Evolutionary conservation across 164 flowering plant genomes (phyloP), one percentile per base, ranked within the genome.

Genomic region (Berberis thunbergii): DNA sequence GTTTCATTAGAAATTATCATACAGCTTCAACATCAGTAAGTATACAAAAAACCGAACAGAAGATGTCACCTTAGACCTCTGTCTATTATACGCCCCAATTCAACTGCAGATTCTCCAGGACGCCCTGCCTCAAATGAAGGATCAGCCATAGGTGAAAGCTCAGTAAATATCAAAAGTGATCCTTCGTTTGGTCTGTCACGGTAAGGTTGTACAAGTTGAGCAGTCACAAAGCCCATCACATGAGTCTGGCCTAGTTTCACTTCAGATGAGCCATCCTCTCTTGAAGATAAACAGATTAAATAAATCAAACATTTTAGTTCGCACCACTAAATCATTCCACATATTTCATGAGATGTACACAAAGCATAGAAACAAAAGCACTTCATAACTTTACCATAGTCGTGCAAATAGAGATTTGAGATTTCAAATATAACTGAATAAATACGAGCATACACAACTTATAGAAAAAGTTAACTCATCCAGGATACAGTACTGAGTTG

Each of bases 101-200:
- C 99, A 42, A 94, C 85, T 2, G 99, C 88, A 69, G 70, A 83
- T 61, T 94, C 96, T 63, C 96, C 91, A 45, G 96, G 96, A 63
- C 96, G 96, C 59, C 99, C 99, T n/a, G 83, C 70, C 74, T 94
- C 99, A 76, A 91, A 94, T 46, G 96, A 81, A 53, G 96, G 97
- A 77, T 94, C 99, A 59, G 97, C 97, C 96, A 94, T 94, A 1
- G 99, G 97, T 43, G 99, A 94, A 73, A 94, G 91, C 64, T 94
- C 99, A 2, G 88, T 91, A 67, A 67, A 94, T 44, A 94, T 81
- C 13, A 94, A 73, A 50, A 91, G 85, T 13, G 86, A 59, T 13
- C 99, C 99, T 77, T 94, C 99, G 67, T 85, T 91, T 10, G 93
- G 90, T 70, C 97, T 72, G 65, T 94, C 99, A 40, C 84, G 73